Evolutionary conservation across 768 basidiomycete species (phyloP).

Genomic region (Dictyophora rubrovolvata): DNA sequence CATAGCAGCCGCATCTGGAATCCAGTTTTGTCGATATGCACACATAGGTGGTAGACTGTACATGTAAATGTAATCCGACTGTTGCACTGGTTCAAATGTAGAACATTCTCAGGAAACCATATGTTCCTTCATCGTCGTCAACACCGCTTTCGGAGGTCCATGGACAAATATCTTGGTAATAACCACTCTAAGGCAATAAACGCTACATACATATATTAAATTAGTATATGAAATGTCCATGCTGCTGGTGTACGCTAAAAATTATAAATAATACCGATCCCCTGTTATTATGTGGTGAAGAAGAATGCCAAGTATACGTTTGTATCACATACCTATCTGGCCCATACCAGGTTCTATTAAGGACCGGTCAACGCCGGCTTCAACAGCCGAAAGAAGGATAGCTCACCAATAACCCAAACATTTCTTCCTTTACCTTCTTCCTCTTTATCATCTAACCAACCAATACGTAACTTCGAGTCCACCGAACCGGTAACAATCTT

Average conservation of each 20-base stretch:
- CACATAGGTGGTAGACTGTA: neutral
- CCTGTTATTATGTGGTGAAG: conserved; percentile 16
- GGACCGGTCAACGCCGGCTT: neutral
- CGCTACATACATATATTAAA: neutral
- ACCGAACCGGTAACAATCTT: conserved; percentile 77
- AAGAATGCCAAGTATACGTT: neutral
- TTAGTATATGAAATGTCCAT: too few relatives aligned
- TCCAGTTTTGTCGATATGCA: neutral
- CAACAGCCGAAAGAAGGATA: neutral
- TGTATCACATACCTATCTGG: conserved; percentile 55
- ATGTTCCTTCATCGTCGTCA: neutral
- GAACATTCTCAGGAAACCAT: neutral
- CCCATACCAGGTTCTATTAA: conserved; percentile 68
- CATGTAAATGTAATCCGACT: neutral
- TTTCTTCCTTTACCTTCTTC: conserved; percentile 45
- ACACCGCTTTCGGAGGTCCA: neutral
- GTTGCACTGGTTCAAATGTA: neutral
- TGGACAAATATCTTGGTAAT: neutral
- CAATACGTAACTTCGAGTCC: conserved; percentile 67
- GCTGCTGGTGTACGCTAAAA: too few relatives aligned
- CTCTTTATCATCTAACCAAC: conserved; percentile 52
- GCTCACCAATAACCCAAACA: conserved; percentile 55
- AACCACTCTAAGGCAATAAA: neutral
- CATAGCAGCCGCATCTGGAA: neutral
- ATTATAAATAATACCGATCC: conserved; percentile 31